Evolutionary conservation across 1,284 basidiomycete species (phyloP).

Genomic region (Apiotrichum veenhuisii): DNA sequence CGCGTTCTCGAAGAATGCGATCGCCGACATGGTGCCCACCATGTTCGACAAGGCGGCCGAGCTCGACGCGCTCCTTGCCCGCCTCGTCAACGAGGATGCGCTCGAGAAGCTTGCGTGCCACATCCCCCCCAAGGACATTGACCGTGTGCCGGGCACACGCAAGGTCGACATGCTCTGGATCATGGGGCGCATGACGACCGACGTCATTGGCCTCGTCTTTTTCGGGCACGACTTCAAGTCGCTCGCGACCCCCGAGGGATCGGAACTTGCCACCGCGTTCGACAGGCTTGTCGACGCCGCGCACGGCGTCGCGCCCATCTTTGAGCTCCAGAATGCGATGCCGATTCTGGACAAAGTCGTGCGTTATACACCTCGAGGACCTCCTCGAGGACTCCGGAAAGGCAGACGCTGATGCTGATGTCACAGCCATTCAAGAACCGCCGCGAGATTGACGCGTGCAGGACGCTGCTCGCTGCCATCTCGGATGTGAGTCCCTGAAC

Average conservation of each 20-base stretch:
- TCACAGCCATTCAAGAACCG: neutral
- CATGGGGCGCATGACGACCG: constrained; percentile 61
- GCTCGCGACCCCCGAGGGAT: constrained; percentile 12
- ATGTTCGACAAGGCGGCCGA: constrained; percentile 62
- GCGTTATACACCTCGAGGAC: no score
- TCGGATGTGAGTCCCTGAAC: neutral
- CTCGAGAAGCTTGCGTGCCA: constrained; percentile 7
- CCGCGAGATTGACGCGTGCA: constrained; percentile 5
- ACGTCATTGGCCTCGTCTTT: constrained; percentile 64
- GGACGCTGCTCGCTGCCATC: neutral
- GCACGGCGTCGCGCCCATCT: neutral
- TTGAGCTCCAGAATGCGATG: constrained; percentile 6
- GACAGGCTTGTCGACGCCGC: neutral
- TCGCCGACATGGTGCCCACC: constrained; percentile 50
- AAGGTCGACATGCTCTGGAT: constrained; percentile 57
- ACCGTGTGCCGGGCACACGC: constrained; percentile 8
- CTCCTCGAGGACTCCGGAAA: no score
- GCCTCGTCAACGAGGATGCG: constrained; percentile 8
- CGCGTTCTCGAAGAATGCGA: constrained; percentile 41
- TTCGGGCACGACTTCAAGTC: constrained; percentile 58
- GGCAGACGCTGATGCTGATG: neutral
- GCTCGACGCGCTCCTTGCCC: constrained; percentile 38
- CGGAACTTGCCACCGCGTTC: neutral
- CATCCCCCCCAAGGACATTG: constrained; percentile 14
- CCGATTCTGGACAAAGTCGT: constrained; percentile 7